Percentiles rank a stretch among this genome's conserved stretches.
phyloP scores from a whole-genome alignment of 2,329 filamentous ascomycete genomes.

The Pyricularia sp. region DNA sequence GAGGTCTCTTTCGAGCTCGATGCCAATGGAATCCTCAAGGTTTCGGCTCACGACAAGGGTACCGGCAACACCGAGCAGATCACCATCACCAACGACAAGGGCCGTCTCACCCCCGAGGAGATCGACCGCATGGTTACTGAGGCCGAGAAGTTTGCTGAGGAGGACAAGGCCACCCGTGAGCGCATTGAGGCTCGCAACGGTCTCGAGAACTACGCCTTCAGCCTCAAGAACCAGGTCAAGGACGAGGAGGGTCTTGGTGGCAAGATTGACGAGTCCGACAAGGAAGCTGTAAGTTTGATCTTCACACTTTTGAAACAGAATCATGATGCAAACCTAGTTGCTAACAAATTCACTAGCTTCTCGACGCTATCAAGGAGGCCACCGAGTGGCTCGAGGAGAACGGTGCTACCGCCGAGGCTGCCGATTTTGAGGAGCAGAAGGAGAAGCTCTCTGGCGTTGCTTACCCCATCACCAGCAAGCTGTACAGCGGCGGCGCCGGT shows the following conservation, averaged over 20 bases:
- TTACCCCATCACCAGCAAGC: constrained; percentile 98
- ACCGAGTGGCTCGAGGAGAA: constrained; percentile 97
- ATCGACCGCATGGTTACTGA: constrained; percentile 99
- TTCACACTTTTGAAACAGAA: neutral
- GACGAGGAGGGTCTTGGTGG: constrained; percentile 94
- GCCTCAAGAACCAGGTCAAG: constrained; percentile 97
- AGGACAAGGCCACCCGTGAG: constrained; percentile 96
- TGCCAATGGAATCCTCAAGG: constrained; percentile 96
- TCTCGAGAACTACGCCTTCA: constrained; percentile 99
- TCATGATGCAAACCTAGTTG: constrained; percentile 8
- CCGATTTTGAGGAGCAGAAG: constrained; percentile 99
- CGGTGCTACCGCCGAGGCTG: constrained; percentile 69
- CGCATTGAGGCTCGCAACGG: constrained; percentile 94
- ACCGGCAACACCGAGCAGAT: constrained; percentile 96
- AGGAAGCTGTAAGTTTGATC: constrained; percentile 66
- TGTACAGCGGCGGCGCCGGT: constrained; percentile 62
- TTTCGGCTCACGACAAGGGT: constrained; percentile 93
- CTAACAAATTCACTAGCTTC: constrained; percentile 46
- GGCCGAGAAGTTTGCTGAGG: constrained; percentile 97
- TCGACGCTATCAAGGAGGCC: constrained; percentile 94
- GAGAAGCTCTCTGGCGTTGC: constrained; percentile 96
- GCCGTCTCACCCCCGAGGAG: constrained; percentile 89
- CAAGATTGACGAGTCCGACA: constrained; percentile 98
- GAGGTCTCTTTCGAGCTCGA: constrained; percentile 98
- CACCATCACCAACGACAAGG: constrained; percentile 99